These are phyloP conservation scores for Colletotrichum musae DNA, from an alignment of 2,329 filamentous ascomycete species.

Conservation along the genomic window DNA sequence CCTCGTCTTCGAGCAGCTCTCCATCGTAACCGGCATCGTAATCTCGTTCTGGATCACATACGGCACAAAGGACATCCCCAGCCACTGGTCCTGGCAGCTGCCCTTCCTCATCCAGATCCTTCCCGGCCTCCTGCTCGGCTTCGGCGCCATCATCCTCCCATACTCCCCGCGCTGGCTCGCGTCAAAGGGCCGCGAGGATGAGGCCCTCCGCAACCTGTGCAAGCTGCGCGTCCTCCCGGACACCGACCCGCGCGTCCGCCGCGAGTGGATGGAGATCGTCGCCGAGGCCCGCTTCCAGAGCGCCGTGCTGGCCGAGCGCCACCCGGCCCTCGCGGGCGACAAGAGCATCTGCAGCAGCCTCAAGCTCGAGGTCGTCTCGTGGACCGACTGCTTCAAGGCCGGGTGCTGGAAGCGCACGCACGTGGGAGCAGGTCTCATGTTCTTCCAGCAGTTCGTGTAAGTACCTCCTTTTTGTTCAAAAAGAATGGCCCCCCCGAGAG, in stretches of 20 bases:
- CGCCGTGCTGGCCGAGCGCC: conserved; percentile 48
- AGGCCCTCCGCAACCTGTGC: conserved; percentile 44
- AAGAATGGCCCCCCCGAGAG: no score
- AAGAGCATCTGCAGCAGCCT: conserved; percentile 52
- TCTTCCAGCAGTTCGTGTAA: conserved; percentile 69
- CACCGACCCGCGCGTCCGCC: conserved; percentile 41
- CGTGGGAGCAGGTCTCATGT: conserved; percentile 67
- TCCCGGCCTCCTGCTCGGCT: conserved; percentile 44
- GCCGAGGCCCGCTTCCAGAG: conserved; percentile 40
- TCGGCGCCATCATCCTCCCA: conserved; percentile 46
- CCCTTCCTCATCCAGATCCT: conserved; percentile 50
- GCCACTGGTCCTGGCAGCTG: conserved; percentile 46
- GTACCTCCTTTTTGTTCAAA: no score
- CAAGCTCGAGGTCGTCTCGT: conserved; percentile 63
- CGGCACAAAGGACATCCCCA: conserved; percentile 43
- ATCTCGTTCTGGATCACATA: conserved; percentile 48
- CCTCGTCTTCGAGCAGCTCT: conserved; percentile 50
- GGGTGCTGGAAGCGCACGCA: conserved; percentile 61
- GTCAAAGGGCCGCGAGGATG: conserved; percentile 53
- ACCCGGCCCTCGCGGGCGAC: conserved; percentile 52
- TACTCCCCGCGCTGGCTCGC: conserved; percentile 48
- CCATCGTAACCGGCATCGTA: conserved; percentile 51
- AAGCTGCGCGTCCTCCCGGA: conserved; percentile 41
- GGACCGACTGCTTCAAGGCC: conserved; percentile 64
- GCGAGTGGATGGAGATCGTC: conserved; percentile 43